phyloP scores from a whole-genome alignment of 2,329 filamentous ascomycete species.

The Fusarium caatingaense region DNA sequence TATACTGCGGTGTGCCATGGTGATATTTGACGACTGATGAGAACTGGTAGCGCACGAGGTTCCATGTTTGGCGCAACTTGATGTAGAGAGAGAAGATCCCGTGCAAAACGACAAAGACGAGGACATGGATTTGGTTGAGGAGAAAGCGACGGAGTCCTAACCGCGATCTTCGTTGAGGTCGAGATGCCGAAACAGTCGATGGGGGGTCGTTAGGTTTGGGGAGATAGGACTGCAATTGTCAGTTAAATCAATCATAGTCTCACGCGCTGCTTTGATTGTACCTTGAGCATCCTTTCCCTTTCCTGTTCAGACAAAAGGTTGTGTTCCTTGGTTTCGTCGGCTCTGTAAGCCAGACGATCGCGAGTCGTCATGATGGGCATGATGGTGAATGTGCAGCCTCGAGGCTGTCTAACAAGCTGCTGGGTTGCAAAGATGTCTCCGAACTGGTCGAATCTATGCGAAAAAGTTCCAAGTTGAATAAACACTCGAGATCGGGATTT shows the following conservation, averaged over 20 bases:
- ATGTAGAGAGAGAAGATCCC: conserved; percentile 90
- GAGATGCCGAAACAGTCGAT: conserved; percentile 38
- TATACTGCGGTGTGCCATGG: conserved; percentile 93
- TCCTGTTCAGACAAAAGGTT: conserved; percentile 52
- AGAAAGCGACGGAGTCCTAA: conserved; percentile 72
- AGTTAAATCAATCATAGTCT: background rate
- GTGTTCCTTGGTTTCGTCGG: conserved; percentile 53
- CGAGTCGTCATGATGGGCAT: conserved; percentile 52
- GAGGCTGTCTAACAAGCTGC: conserved; percentile 41
- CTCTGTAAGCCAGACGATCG: conserved; percentile 55
- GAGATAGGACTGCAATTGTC: conserved; percentile 49
- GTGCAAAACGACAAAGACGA: conserved; percentile 78
- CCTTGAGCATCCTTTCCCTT: conserved; percentile 53
- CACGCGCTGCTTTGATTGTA: conserved; percentile 34
- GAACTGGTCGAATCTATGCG: background rate
- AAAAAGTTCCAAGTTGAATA: background rate
- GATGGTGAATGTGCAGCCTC: conserved; percentile 45
- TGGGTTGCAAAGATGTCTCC: background rate
- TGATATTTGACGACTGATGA: conserved; percentile 92
- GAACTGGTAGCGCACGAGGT: conserved; percentile 80
- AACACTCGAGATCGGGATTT: conserved; percentile 11
- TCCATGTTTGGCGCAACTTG: conserved; percentile 81
- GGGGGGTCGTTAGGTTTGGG: conserved; percentile 51
- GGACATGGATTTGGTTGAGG: conserved; percentile 69
- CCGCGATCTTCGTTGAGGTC: conserved; percentile 52